Base-by-base conservation (phyloP, 164 flowering plant species). In the Brasenia schreberi region DNA sequence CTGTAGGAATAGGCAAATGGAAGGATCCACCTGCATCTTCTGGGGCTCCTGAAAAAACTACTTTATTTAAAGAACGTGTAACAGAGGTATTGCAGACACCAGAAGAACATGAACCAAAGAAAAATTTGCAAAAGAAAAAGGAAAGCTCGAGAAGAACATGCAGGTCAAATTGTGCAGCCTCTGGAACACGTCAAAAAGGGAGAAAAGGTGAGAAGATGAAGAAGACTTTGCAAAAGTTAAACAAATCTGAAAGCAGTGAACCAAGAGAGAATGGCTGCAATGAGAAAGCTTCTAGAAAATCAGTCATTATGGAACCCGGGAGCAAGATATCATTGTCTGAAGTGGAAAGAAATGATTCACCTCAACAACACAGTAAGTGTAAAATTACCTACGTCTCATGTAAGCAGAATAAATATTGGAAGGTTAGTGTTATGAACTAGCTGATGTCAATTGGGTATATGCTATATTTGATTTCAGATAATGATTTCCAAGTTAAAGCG, bases 81-180 rank as follows among this genome's bases (percentile, higher is more conserved):
- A 53, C 68, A 42, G 71, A 77, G 65, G 66, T 43, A 19, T 16
- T 69, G 18, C 42, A 59, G 44, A 65, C 77, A 59, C 69, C 73
- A 52, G 33, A 63, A 12, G 77, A 77, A 67, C 42, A 59, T 53
- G 69, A 69, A 56, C 86, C 75, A 64, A 61, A 14, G 33, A 73
- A 69, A 59, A 66, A 23, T 67, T 19, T 77, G 7, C 80, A 74
- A 76, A 81, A 69, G 75, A 75, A 76, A 12, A 70, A 33, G 42
- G 61, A 10, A 63, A 68, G 71, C 76, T 45, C 10, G 19, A 74
- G 64, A 23, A 23, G 27, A 68, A 82, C 84, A 69, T 59, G 69
- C 56, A 76, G 70, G 66, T 75, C 81, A 52, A 73, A 70, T 56
- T 62, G 59, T 62, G 67, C 80, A 68, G 71, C 68, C 63, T 59